Base-by-base conservation (phyloP, 768 basidiomycete species). In the Daedaleopsis sinensis region DNA sequence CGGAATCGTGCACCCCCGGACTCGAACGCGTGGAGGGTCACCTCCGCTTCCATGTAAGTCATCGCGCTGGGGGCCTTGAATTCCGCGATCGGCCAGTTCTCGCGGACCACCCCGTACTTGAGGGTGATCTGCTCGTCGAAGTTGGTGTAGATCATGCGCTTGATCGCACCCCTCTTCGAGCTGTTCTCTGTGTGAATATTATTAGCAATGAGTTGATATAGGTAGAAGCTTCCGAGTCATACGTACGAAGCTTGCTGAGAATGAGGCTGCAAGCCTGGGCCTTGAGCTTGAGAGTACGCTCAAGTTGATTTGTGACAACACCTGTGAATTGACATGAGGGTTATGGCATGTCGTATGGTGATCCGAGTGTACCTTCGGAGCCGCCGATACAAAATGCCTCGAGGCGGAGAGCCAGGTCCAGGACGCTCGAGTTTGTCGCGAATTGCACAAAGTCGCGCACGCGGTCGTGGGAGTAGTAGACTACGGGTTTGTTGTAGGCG, bases 101-200 rank as follows among this genome's bases (percentile, higher is more conserved):
- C 62, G 43, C 65, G 13, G 38, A 67, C 57, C 23, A 71, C 55
- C 43, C 63, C 54, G 43, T 65, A 51, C 43, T 21, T 50, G 9
- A 24, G 18, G 10, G 70, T 71, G 55, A 71, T 65, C 27, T 61
- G 56, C 1, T 52, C 32, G 16, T 66, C 65, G 55, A 70, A 70
- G 37, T 65, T 64, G 19, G 37, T 19, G 46, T 71, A 70, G 39
- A 19, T 47, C 70, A 71, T 71, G 1, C 50, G 24, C 55, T 27
- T 7, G 47, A 57, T 21, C 35, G 37, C 19, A 32, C 32, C 54
- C 23, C 55, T 6, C 6, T 46, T 19, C 53, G 42, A 0, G 53
- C 21, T 10, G 19, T 9, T 9, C 43, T 55, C 44, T 55, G 42
- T 24, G 19, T 16, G n/a, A 1, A 43, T 10, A 4, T 13, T 7